Base-by-base conservation (phyloP, 2,329 filamentous ascomycete genomes). In the Hypoxylon sp. region DNA sequence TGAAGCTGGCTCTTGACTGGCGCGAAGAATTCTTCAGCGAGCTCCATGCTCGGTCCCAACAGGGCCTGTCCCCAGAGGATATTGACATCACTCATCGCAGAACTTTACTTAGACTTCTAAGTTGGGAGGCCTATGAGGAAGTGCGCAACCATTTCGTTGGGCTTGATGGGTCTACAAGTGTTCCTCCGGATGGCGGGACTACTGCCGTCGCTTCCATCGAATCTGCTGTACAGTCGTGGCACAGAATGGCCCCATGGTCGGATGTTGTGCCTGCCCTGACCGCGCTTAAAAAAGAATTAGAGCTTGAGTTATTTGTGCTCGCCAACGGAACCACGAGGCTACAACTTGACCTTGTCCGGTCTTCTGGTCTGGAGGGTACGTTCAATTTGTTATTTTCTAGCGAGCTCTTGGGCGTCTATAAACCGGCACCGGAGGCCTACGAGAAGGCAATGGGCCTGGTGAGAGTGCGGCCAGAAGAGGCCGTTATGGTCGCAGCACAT, bases 271-370 rank as follows among this genome's bases (percentile, higher is more conserved):
- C 74, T 2, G 84, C 83, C 0, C 75, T 87, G 1, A 56, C 74
- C 1, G 69, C 69, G 0, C 73, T 87, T 12, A 73, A 72, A 0
- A 74, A 78, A 12, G 72, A 76, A 1, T 70, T 76, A 2, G 78
- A 76, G 0, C 74, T 80, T 5, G 80, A 84, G 62, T 72, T 82
- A 0, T 82, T 85, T 55, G 85, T 87, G 3, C 79, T 83, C 50
- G 85, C 84, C 5, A 88, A 88, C 61, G 85, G 85, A 0, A 87
- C 84, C 0, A 84, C 82, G 1, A 80, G 85, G 14, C 76, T 87
- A 0, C 85, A 87, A 67, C 79, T 88, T 2, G 83, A 88, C 70
- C 77, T 88, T 2, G 75, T 74, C 0, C 75, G 77, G 27, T 86
- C 80, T 0, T 82, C 84, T 0, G 81, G 79, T 0, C 70, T 87